Conservation (phyloP, 2,329 filamentous ascomycete species). For the Claviceps pazoutovae region DNA sequence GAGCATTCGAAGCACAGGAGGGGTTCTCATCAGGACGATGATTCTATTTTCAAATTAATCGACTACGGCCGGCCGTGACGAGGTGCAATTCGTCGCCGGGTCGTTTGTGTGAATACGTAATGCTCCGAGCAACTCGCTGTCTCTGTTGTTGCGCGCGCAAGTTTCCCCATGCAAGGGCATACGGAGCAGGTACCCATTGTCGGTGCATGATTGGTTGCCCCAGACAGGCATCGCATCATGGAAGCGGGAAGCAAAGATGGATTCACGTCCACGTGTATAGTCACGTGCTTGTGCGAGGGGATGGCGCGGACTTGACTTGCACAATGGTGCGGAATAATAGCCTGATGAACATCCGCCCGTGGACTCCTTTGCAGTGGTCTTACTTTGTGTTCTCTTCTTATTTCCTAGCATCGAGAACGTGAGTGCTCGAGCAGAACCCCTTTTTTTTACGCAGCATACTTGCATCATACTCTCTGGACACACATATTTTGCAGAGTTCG, state of each 20-base stretch:
- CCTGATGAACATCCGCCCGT: too few species aligned
- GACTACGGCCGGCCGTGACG: background rate
- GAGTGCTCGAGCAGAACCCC: too few species aligned
- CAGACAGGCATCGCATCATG: background rate
- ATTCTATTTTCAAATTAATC: background rate
- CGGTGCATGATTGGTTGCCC: conserved; percentile 1
- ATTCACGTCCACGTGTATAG: background rate
- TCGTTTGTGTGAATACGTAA: background rate
- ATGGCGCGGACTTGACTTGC: background rate
- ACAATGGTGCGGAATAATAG: background rate
- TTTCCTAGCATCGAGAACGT: too few species aligned
- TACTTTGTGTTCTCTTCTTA: too few species aligned
- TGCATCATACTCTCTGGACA: too few species aligned
- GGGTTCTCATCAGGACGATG: background rate
- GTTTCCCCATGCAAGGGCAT: background rate
- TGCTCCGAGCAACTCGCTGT: background rate
- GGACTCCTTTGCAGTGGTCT: too few species aligned
- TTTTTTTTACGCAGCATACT: too few species aligned
- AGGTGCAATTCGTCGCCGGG: background rate
- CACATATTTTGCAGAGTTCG: background rate
- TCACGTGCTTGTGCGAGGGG: background rate
- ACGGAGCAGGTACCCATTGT: background rate
- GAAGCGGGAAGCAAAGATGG: background rate
- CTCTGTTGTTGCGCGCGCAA: background rate
- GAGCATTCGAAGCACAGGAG: background rate